phyloP scores from a whole-genome alignment of 2,329 filamentous ascomycete species.

The Samsoniella hepiali region DNA sequence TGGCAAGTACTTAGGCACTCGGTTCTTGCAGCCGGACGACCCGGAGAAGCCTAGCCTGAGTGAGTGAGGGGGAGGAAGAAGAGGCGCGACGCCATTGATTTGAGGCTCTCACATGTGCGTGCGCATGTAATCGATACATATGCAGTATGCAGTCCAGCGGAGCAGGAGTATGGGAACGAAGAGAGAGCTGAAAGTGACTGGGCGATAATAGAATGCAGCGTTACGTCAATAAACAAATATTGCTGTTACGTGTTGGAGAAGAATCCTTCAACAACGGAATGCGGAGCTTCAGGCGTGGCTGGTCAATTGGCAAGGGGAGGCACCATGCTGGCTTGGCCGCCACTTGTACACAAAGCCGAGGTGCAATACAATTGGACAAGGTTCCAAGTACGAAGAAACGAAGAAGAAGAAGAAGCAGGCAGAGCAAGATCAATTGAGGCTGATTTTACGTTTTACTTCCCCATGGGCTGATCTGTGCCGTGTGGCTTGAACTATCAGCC shows the following conservation, averaged over 20 bases:
- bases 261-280: background rate
- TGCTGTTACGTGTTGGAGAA: background rate
- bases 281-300: background rate
- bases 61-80: background rate
- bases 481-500: background rate
- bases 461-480: background rate
- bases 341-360: background rate
- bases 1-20: background rate
- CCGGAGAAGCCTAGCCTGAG: slow-evolving; percentile 2
- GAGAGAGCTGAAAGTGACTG: no score
- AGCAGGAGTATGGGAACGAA: background rate
- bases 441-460: background rate
- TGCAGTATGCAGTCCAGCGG: background rate
- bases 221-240: background rate
- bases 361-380: background rate
- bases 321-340: background rate
- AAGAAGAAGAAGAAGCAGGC: background rate
- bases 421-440: background rate
- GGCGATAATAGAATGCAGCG: background rate
- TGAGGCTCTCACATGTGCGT: background rate
- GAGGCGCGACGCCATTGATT: background rate
- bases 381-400: no score
- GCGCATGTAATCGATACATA: background rate
- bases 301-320: background rate
- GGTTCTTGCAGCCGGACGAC: background rate